These are phyloP conservation scores for Acacia pycnantha DNA, from an alignment of 331 rosid species.

Conservation along the genomic window DNA sequence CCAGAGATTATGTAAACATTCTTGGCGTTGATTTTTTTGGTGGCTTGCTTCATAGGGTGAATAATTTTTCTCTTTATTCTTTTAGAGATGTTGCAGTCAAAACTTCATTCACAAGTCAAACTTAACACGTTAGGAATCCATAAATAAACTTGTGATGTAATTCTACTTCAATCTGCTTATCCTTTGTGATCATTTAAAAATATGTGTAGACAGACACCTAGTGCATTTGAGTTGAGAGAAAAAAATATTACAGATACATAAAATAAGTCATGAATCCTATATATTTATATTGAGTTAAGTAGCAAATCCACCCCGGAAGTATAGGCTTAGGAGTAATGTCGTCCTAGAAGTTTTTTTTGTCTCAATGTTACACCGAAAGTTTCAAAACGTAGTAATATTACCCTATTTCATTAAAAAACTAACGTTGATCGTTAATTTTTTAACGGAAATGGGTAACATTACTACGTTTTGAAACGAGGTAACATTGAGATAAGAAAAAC, in stretches of 20 bases:
- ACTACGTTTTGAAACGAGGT: no score
- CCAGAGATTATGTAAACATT: not conserved
- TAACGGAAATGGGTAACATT: no score
- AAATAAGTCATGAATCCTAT: not conserved
- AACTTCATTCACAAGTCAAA: not conserved
- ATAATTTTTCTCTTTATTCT: not conserved
- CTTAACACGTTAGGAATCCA: not conserved
- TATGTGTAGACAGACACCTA: not conserved
- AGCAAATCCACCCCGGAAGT: no score
- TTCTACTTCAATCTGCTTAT: not conserved
- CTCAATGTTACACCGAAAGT: no score
- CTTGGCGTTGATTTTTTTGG: not conserved
- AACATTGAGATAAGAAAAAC: no score
- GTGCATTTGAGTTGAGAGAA: no score
- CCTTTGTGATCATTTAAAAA: not conserved
- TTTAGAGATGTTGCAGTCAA: not conserved
- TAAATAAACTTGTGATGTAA: not conserved
- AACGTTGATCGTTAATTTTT: no score
- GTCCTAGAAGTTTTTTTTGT: no score
- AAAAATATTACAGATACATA: not conserved
- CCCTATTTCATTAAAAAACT: no score
- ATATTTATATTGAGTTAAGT: no score
- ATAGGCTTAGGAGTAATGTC: no score
- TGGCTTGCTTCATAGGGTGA: not conserved
- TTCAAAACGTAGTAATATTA: no score